Evolutionary conservation across 352 stramenopile genomes (phyloP), one percentile per base, ranked within the genome.

Genomic region (Globisporangium viniferum): DNA sequence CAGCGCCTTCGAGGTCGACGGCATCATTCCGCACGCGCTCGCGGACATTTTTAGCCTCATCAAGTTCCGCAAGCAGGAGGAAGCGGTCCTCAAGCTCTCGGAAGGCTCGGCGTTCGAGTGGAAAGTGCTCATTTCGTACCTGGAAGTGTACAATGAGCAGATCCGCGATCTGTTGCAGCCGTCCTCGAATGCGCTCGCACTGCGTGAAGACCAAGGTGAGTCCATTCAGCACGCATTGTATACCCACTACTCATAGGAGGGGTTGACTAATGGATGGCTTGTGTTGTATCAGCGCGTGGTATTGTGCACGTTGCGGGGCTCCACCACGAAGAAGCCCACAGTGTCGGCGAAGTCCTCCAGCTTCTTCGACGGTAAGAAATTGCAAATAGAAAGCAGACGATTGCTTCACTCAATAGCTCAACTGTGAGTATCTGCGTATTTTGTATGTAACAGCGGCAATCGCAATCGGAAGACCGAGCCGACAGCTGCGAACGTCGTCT

Each of bases 131-230:
- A 83, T 97, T 33, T 93, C 88, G 54, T 98, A 96, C 55, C 68
- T 98, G 3, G 93, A 98, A 72, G 94, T 98, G 24, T 98, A 98
- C 74, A 98, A 98, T 67, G 92, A 98, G 69, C 78, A 92, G 22
- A 96, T 98, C 55, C 79, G 88, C 36, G 93, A 98, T 72, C 75
- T 98, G 48, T 73, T 98, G 41, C 87, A 94, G 68, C 87, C 69
- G 36, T 73, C 70, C 10, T 12, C 48, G 33, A 60, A 24, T 9
- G 55, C 71, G 24, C 67, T 86, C 7, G 72, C 75, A 20, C 64
- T 88, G n/a, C 80, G 80, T 6, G 80, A 88, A 56, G 77, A 88
- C 63, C 71, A 75, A 75, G 74, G 79, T 84, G 67, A 27, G 48
- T 49, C 48, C n/a, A 54, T 12, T 27, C 8, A 27, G 48, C 20